These are phyloP conservation scores for Stagonosporopsis rhizophila DNA, from an alignment of 2,329 filamentous ascomycete genomes.

Conservation along the genomic window DNA sequence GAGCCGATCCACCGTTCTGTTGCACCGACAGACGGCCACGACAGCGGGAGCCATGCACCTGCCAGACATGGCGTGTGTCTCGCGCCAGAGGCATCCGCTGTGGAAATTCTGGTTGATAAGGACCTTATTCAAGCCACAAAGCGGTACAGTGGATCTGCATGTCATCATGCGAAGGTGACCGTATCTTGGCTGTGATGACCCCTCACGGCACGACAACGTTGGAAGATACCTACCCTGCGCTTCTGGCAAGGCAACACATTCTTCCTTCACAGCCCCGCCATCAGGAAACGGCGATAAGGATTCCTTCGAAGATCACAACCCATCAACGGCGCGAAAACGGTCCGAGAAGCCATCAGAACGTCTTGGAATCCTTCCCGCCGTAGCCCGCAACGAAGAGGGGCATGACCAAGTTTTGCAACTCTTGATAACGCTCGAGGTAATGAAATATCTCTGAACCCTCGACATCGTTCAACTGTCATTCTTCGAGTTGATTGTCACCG, in stretches of 20 bases:
- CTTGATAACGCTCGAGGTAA: not conserved
- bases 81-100: constrained; percentile 5
- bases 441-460: not conserved
- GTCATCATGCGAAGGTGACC: constrained; percentile 25
- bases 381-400: constrained; percentile 21
- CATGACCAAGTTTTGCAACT: constrained; percentile 16
- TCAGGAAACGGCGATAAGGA: not conserved
- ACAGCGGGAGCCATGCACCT: constrained; percentile 16
- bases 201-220: constrained; percentile 9
- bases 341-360: constrained; percentile 19
- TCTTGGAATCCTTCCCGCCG: constrained; percentile 19
- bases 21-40: constrained; percentile 10
- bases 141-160: constrained; percentile 20
- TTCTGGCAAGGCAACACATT: constrained; percentile 10
- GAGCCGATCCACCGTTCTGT: constrained; percentile 14
- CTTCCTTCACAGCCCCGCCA: constrained; percentile 1
- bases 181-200: constrained; percentile 12
- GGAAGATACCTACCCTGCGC: constrained; percentile 7
- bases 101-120: constrained; percentile 3
- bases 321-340: constrained; percentile 10
- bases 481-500: not conserved
- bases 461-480: not conserved
- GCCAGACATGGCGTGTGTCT: constrained; percentile 1
- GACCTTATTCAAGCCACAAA: constrained; percentile 17
- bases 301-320: not conserved